Percentiles rank a stretch among this genome's conserved stretches.
These are phyloP conservation scores for Pseudoneurospora amorphoporcata DNA, from an alignment of 495 filamentous ascomycete genomes.

Conservation along the genomic window DNA sequence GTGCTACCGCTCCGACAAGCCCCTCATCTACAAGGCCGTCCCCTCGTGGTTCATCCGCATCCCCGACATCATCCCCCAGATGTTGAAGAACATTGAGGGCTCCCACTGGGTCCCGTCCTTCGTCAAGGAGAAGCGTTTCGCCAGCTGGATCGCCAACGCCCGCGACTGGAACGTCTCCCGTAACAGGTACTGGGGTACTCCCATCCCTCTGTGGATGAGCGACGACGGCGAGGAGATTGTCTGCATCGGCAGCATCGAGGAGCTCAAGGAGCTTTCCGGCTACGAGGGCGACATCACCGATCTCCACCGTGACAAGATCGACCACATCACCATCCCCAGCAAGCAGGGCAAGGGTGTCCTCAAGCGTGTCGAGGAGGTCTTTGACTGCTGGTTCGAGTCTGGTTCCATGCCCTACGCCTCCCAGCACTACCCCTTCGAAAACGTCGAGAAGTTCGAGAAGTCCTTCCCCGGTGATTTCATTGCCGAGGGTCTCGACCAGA, in stretches of 20 bases:
- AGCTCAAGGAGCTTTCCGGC: constrained; percentile 80
- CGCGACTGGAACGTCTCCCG: constrained; percentile 95
- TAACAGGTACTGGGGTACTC: constrained; percentile 96
- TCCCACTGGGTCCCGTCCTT: constrained; percentile 92
- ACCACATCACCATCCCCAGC: constrained; percentile 92
- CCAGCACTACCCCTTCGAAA: constrained; percentile 91
- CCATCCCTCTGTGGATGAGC: constrained; percentile 89
- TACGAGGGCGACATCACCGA: constrained; percentile 79
- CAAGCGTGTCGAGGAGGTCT: constrained; percentile 78
- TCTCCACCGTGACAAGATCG: constrained; percentile 89
- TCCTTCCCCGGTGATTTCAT: constrained; percentile 95
- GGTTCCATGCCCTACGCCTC: constrained; percentile 96
- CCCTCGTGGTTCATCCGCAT: constrained; percentile 95
- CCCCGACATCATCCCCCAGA: constrained; percentile 70
- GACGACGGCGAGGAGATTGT: constrained; percentile 80
- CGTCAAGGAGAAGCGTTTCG: constrained; percentile 87
- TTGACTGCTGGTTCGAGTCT: constrained; percentile 88
- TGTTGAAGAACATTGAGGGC: constrained; percentile 79
- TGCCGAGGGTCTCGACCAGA: constrained; percentile 72
- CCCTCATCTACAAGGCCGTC: constrained; percentile 88
- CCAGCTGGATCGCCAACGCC: constrained; percentile 56
- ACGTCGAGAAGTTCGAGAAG: constrained; percentile 66
- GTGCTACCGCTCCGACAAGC: constrained; percentile 93
- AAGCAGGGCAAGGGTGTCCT: constrained; percentile 79
- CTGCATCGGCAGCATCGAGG: constrained; percentile 75